Base-by-base conservation (phyloP, 176 grass and related monocot genomes). In the Raddia distichophylla region DNA sequence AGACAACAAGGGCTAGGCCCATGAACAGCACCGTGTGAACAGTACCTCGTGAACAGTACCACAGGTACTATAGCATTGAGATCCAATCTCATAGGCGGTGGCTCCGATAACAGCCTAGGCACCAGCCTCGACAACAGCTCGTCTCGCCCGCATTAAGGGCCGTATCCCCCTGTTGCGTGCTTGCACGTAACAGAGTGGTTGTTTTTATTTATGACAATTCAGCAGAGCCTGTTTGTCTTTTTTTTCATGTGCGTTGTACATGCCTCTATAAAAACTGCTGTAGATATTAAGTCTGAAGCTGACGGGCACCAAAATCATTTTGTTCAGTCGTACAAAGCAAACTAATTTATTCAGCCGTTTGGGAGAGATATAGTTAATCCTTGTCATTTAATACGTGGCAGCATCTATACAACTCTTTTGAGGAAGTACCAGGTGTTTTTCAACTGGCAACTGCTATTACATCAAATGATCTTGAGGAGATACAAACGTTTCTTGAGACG, bases 391-490 rank as follows among this genome's bases (percentile, higher is more conserved):
- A 80, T 83, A 34, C 45, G 82, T 81, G 57, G 74, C 93, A 98
- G 96, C 85, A 95, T 79, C 92, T 98, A 76, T 98, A 98, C 74
- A 91, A 85, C 85, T 95, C 88, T 40, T 95, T 95, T 3, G 88
- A 95, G 73, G 96, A 95, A 91, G 87, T 98, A 63, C 92, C 89
- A 52, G 91, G 96, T 64, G 75, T 98, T 81, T 98, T 98, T 87
- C 76, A 93, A 44, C 93, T 95, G 77, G 93, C 96, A 78, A 98
- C 96, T 90, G 89, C 96, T 85, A 95, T 91, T 79, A 93, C 90
- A 89, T 95, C 93, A 80, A 91, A 93, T 85, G 93, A 98, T 48
- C 89, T 98, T 1, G 96, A 98, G 87, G 93, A 98, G 81, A 95
- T 98, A 86, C 93, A 98, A 40, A 98, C 91, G 84, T 98, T 98